Evolutionary conservation across 495 filamentous ascomycete species (phyloP).

Genomic region (Amniculicola lignicola): DNA sequence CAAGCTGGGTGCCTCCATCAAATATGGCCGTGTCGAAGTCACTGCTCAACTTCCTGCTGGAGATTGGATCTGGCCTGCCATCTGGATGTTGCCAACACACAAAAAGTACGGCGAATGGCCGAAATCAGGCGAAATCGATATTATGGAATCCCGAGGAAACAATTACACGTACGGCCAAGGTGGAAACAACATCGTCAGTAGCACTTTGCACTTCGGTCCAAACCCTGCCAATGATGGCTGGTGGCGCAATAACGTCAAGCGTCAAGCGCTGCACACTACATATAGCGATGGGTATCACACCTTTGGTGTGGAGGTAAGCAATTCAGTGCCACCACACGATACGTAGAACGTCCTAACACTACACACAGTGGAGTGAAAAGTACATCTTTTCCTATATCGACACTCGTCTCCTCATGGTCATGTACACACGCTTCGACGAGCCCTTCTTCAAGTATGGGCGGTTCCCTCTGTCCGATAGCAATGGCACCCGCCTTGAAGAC

Average conservation of each 20-base stretch:
- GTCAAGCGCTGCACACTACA: conserved; percentile 70
- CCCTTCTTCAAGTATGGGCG: conserved; percentile 70
- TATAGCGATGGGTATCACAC: conserved; percentile 66
- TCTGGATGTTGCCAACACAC: conserved; percentile 83
- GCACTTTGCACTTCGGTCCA: conserved; percentile 77
- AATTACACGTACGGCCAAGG: conserved; percentile 69
- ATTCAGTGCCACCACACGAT: background rate
- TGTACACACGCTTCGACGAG: conserved; percentile 72
- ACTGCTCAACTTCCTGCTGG: conserved; percentile 68
- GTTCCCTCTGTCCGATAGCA: conserved; percentile 64
- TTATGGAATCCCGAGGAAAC: conserved; percentile 76
- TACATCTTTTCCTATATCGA: conserved; percentile 87
- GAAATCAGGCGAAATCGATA: conserved; percentile 80
- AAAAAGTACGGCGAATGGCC: conserved; percentile 75
- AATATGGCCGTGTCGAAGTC: conserved; percentile 79
- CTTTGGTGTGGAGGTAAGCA: conserved; percentile 62
- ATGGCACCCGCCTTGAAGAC: conserved; percentile 65
- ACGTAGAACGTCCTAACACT: background rate
- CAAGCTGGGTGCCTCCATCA: conserved; percentile 64
- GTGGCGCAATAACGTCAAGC: conserved; percentile 76
- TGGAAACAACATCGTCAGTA: conserved; percentile 79
- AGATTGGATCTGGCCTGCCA: conserved; percentile 89
- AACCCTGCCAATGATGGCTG: conserved; percentile 60
- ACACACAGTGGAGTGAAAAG: conserved; percentile 68
- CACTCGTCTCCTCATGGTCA: conserved; percentile 70